Base-by-base conservation (phyloP, 331 rosid species). In the Acacia concinna region DNA sequence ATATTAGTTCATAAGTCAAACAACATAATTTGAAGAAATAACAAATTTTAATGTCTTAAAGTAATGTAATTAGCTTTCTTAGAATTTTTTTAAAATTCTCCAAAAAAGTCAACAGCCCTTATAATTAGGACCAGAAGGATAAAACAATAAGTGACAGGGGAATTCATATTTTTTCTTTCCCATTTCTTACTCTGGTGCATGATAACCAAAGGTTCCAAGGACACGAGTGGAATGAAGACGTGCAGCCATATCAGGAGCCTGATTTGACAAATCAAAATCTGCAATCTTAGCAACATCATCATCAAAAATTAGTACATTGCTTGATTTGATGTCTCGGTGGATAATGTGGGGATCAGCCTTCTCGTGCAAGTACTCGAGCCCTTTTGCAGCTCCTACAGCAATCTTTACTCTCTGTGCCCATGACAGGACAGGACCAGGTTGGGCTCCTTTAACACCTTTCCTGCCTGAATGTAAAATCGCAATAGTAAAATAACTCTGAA, bases 241-340 rank as follows among this genome's bases (percentile, higher is more conserved):
- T 23, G 97, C 97, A 63, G 97, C 97, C 93, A 89, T 92, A 87
- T 92, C 97, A 43, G 97, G 96, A 78, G 97, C 96, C 83, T 92
- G 97, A 74, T 92, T 92, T 77, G 97, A 92, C 87, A 92, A 88
- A 88, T 92, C 97, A 82, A 92, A 92, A 81, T 92, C 97, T 0
- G 96, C 96, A 82, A 92, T 92, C 82, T 92, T 92, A 71, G 96
- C 96, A 41, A 92, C 83, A 76, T 92, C 92, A 54, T 92, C 96
- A 67, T 92, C 97, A 78, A 90, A 92, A 57, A 92, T 87, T 49
- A 92, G 85, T 62, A 92, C 96, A 82, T 92, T 92, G 88, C 97
- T 92, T 28, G 97, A 92, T 81, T 92, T 92, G 84, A 92, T 90
- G 87, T 92, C 94, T 7, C 97, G 87, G 77, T 92, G 97, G 79